Evolutionary conservation across 768 basidiomycete species (phyloP).

Genomic region (Phylloporus scabripes): DNA sequence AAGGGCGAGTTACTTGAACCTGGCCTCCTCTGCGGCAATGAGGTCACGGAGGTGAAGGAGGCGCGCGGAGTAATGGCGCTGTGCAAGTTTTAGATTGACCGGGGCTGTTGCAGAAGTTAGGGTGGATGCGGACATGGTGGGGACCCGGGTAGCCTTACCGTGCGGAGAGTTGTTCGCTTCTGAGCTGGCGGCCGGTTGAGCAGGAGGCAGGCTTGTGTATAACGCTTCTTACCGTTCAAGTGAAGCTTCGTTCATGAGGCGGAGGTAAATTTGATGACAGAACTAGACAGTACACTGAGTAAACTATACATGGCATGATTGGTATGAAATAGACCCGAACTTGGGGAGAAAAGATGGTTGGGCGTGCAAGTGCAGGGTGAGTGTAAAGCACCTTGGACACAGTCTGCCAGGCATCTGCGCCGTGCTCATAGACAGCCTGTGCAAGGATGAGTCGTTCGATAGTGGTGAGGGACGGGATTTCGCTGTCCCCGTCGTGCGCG

Average conservation of each 20-base stretch:
- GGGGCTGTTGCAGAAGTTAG: conserved; percentile 42
- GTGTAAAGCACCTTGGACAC: conserved; percentile 62
- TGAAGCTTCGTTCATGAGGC: conserved; percentile 63
- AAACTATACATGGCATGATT: conserved; percentile 11
- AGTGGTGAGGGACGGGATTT: conserved; percentile 21
- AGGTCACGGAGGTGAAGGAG: conserved; percentile 66
- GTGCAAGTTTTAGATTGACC: conserved; percentile 63
- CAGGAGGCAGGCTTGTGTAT: conserved; percentile 1
- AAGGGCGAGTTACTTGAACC: conserved; percentile 59
- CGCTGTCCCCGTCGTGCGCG: conserved; percentile 3
- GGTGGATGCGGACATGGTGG: background rate
- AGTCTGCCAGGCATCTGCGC: conserved; percentile 60
- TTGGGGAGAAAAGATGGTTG: conserved; percentile 66
- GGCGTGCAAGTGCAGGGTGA: conserved; percentile 64
- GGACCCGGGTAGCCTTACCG: conserved; percentile 34
- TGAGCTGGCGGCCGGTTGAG: conserved; percentile 29
- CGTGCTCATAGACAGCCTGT: conserved; percentile 82
- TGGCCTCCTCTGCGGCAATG: conserved; percentile 66
- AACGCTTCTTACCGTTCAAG: conserved; percentile 50
- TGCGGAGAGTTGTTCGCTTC: conserved; percentile 49
- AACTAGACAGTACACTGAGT: conserved; percentile 40
- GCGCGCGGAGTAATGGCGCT: conserved; percentile 65
- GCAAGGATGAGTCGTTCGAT: conserved; percentile 77
- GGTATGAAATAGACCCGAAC: conserved; percentile 33
- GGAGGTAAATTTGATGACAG: conserved; percentile 61